Percentiles rank a stretch among this genome's conserved stretches.
These are phyloP conservation scores for Pyropia haitanensis DNA, from an alignment of 23 red algal genomes.

Conservation along the genomic window DNA sequence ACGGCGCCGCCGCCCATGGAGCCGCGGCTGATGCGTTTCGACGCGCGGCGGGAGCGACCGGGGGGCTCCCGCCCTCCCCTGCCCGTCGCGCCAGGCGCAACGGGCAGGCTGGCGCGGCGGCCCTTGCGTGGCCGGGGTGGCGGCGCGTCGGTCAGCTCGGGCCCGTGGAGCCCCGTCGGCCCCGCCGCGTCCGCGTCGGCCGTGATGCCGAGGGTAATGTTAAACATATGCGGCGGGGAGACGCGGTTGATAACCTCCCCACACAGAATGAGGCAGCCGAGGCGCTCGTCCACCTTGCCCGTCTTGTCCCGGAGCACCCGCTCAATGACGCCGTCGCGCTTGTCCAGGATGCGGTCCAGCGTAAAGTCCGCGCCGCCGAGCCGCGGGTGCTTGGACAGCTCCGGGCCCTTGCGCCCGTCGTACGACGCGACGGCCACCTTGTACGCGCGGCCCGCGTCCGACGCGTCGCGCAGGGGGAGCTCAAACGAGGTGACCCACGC, in stretches of 20 bases:
- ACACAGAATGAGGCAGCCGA: conserved; percentile 35
- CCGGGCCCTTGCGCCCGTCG: conserved; percentile 17
- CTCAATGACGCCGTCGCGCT: conserved; percentile 45
- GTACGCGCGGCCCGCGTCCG: conserved; percentile 2
- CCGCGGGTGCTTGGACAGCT: conserved; percentile 27
- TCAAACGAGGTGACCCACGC: conserved; percentile 44
- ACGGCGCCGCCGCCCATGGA: not conserved
- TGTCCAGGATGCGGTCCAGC: conserved; percentile 22
- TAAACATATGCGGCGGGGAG: conserved; percentile 31
- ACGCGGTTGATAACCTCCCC: conserved; percentile 19
- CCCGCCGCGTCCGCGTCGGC: conserved; percentile 25
- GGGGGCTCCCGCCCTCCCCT: no score
- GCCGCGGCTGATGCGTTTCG: no score
- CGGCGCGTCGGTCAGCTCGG: no score
- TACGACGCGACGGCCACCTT: conserved; percentile 20
- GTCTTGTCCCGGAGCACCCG: conserved; percentile 25
- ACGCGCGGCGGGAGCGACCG: no score
- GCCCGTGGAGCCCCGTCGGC: not conserved
- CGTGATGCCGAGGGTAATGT: conserved; percentile 39
- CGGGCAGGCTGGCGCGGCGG: conserved; percentile 10
- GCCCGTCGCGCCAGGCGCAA: no score
- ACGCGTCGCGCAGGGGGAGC: conserved; percentile 18
- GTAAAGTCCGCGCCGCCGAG: conserved; percentile 39
- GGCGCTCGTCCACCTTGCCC: conserved; percentile 28
- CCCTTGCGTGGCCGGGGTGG: not conserved